Conservation (phyloP, 371 early-diverging fungal genomes). For the Mortierella sp. region DNA sequence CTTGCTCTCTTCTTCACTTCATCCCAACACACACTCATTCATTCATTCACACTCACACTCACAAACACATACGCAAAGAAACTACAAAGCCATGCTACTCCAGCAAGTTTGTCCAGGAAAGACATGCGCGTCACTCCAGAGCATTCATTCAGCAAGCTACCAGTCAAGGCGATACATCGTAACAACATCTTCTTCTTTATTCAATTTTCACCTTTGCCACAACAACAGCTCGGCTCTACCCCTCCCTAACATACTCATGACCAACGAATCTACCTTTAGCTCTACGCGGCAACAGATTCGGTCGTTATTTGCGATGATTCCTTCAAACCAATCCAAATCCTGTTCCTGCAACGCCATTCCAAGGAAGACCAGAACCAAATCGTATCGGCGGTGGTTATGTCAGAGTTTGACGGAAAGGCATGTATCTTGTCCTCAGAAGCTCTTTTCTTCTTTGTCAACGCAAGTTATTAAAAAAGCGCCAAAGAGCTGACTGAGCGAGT, state of each 20-base stretch:
- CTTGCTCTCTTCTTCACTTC: not conserved
- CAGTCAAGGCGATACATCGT: slow-evolving; percentile 68
- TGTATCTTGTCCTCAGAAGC: not conserved
- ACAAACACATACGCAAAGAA: not conserved
- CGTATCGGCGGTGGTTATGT: slow-evolving; percentile 56
- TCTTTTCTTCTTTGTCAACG: not conserved
- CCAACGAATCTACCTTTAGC: slow-evolving; percentile 21
- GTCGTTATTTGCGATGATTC: slow-evolving; percentile 56
- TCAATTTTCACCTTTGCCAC: not conserved
- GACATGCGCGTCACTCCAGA: slow-evolving; percentile 68
- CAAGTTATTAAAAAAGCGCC: not conserved
- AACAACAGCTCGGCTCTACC: not conserved
- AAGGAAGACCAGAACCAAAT: slow-evolving; percentile 48
- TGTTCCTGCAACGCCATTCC: slow-evolving; percentile 47
- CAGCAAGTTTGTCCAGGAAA: slow-evolving; percentile 77
- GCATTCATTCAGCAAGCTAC: slow-evolving; percentile 64
- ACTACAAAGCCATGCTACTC: slow-evolving; percentile 62
- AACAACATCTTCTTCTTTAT: slow-evolving; percentile 25
- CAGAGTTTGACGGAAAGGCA: slow-evolving; percentile 55
- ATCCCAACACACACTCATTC: not conserved
- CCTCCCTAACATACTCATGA: not conserved
- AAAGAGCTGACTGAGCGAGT: not conserved
- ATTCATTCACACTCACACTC: not conserved
- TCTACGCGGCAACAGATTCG: slow-evolving; percentile 51
- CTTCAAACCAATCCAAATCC: slow-evolving; percentile 55